These are phyloP conservation scores for Fremontodendron californicum DNA, from an alignment of 345 rosid species.

Conservation along the genomic window DNA sequence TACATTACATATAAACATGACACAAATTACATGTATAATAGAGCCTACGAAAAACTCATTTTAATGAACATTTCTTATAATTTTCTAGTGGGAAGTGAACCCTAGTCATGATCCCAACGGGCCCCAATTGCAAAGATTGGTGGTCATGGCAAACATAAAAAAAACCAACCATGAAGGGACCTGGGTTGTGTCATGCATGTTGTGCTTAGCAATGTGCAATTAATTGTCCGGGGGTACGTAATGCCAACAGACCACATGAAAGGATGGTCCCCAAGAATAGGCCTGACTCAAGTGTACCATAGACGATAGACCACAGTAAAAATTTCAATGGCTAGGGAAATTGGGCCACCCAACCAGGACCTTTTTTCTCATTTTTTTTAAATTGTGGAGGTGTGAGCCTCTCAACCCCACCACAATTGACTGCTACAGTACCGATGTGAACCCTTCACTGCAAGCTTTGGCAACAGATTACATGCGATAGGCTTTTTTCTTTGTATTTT, in stretches of 20 bases:
- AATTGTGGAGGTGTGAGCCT: not conserved
- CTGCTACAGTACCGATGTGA: not conserved
- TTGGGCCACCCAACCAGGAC: not conserved
- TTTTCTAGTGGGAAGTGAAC: not conserved
- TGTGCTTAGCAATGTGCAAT: not conserved
- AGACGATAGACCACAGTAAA: not conserved
- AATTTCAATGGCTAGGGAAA: not conserved
- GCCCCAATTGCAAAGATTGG: not conserved
- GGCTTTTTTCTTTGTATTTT: not conserved
- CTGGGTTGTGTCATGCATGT: not conserved
- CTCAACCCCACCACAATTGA: not conserved
- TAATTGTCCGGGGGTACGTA: slow-evolving; percentile 1
- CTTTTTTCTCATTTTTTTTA: not conserved
- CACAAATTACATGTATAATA: too few species aligned
- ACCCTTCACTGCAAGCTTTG: not conserved
- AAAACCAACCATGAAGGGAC: not conserved
- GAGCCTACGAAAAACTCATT: too few species aligned
- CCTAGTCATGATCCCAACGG: not conserved
- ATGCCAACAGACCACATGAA: slow-evolving; percentile 12
- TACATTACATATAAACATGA: too few species aligned
- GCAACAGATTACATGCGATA: not conserved
- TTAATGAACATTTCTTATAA: not conserved
- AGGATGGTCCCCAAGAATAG: slow-evolving; percentile 8
- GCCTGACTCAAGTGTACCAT: not conserved
- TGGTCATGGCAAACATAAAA: not conserved